Evolutionary conservation across 2,329 filamentous ascomycete genomes (phyloP), one percentile per base, ranked within the genome.

Genomic region (Pseudogymnoascus sp.): DNA sequence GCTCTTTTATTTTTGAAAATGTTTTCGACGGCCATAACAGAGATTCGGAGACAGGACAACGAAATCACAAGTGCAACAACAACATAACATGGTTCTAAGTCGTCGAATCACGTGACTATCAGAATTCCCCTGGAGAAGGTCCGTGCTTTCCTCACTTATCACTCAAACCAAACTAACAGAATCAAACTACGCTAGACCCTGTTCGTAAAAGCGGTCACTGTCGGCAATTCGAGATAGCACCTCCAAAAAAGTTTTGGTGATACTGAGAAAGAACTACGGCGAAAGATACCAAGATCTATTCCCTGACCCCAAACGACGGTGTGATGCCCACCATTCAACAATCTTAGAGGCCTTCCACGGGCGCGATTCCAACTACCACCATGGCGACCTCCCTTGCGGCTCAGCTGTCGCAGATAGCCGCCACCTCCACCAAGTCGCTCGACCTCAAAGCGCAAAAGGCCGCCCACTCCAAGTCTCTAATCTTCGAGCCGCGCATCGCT

Each of bases 391-490:
- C 90, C 71, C 87, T 99, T 67, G 89, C 92, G 75, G 85, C 90
- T 77, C 95, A 99, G 82, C 79, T 99, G 77, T 90, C 92, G 78
- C 85, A 90, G 72, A 92, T 99, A 71, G 90, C 92, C 67, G 86
- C 88, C 66, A 89, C 89, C 70, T 95, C 90, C 68, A 95, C 92
- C 67, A 87, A 92, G 71, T 88, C 92, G 67, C 83, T 97, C 69
- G 90, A 97, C 72, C 81, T 96, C 67, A 96, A 95, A 75, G 90
- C 92, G 69, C 91, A 96, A 76, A 92, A 91, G 74, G 84, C 88
- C 63, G 85, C 90, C 64, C 94, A 99, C 75, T 90, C 90, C 65
- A 92, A 96, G 74, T 99, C 94, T 59, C 77, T 99, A 63, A 89
- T 99, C 62, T 99, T 95, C 77, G 92, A 96, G 67, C 82, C 89